Base-by-base conservation (phyloP, 2,329 filamentous ascomycete genomes). In the Epichloe hybrida region DNA sequence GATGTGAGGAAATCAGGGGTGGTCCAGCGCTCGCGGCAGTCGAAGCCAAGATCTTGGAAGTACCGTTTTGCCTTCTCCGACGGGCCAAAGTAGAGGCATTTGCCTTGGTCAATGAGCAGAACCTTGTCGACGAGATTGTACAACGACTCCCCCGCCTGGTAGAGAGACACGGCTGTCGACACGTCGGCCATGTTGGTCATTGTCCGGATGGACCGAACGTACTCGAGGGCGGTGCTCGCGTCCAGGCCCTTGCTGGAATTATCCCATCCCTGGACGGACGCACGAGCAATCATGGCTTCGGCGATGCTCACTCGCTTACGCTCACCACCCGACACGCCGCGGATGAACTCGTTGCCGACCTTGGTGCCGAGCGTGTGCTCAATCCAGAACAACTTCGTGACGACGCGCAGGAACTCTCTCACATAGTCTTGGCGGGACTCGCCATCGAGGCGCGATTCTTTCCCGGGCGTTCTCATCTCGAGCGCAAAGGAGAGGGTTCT, bases 1-100 rank as follows among this genome's bases (percentile, higher is more conserved):
- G 83, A 87, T 0, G 86, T 90, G 36, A 90, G 67, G 65, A 90
- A 91, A 62, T 91, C 86, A 17, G 71, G 81, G 0, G 82, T 83
- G 0, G 84, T 88, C 75, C 83, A 80, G 13, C 85, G 76, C 21
- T 80, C 74, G 0, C 85, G 84, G 59, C 84, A 87, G 15, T 79
- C 72, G 57, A 88, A 90, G 0, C 86, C 86, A 37, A 89, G 71
- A n/a, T 77, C 68, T 46, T 81, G 66, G 55, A 90, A 89, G 61
- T 86, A 90, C 31, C 72, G 64, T 60, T 79, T 84, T 1, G 85
- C 86, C 2, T 77, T 68, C 4, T 76, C 72, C 0, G 78, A 73
- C 0, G 72, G 72, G 2, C 86, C 86, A 57, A 81, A 90, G 67
- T 80, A 90, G 20, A 88, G 78, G 56, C 84, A 84, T 52, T 80